phyloP scores from a whole-genome alignment of 768 basidiomycete species.

The Trametes meyenii region DNA sequence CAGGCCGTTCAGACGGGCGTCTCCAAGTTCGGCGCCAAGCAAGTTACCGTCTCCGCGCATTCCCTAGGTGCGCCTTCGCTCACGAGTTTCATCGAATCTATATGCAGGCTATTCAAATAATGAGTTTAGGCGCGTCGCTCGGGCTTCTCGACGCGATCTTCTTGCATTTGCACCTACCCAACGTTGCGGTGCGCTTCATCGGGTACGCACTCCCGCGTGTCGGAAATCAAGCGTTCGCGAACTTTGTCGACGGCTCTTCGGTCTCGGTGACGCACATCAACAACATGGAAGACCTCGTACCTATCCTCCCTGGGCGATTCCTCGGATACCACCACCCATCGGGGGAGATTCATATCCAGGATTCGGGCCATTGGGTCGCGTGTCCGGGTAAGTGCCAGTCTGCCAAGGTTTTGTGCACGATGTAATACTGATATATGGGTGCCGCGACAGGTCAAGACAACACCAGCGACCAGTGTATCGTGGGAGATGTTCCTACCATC shows the following conservation, averaged over 20 bases:
- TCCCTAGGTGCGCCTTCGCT: neutral
- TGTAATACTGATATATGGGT: no score
- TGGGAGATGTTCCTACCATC: constrained; percentile 56
- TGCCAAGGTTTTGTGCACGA: no score
- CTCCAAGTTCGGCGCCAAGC: constrained; percentile 36
- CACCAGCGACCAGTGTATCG: constrained; percentile 48
- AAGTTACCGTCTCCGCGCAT: no score
- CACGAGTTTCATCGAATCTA: neutral
- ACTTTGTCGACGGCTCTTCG: constrained; percentile 52
- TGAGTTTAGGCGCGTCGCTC: constrained; percentile 49
- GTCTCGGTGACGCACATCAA: constrained; percentile 54
- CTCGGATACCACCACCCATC: constrained; percentile 51
- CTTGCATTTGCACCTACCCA: constrained; percentile 52
- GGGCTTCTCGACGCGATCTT: constrained; percentile 54
- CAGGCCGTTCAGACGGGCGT: constrained; percentile 49
- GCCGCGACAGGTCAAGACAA: constrained; percentile 54
- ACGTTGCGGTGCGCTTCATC: constrained; percentile 25
- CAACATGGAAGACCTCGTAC: constrained; percentile 48
- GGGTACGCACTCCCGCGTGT: constrained; percentile 41
- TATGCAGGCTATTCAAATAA: no score
- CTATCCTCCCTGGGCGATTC: constrained; percentile 37
- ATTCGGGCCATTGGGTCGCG: constrained; percentile 49
- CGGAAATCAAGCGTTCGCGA: constrained; percentile 63
- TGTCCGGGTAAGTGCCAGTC: constrained; percentile 41
- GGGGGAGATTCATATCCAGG: constrained; percentile 43